Percentiles rank a stretch among this genome's conserved stretches.
phyloP scores from a whole-genome alignment of 768 basidiomycete genomes.

The Coprinellus aureogranulatus region DNA sequence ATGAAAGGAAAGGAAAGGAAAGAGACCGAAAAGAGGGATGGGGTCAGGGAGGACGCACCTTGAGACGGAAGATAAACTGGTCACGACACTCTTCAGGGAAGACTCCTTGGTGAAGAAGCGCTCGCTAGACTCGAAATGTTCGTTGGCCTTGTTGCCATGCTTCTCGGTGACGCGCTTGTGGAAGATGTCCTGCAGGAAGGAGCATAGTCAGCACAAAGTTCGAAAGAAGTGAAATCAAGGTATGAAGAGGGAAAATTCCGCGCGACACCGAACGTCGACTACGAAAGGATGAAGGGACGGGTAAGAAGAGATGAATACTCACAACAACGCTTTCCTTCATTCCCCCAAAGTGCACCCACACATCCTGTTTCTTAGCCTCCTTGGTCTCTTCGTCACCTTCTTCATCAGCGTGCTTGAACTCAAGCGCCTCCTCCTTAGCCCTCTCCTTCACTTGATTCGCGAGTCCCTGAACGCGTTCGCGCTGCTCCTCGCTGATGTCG shows the following conservation, averaged over 20 bases:
- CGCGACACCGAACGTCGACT: no score
- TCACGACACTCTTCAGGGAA: conserved; percentile 90
- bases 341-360: conserved; percentile 33
- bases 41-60: conserved; percentile 29
- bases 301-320: not conserved
- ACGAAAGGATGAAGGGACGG: no score
- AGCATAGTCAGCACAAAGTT: not conserved
- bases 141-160: conserved; percentile 56
- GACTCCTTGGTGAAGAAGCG: conserved; percentile 74
- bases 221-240: conserved; percentile 14
- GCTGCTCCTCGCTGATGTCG: conserved; percentile 14
- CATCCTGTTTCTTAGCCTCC: conserved; percentile 31
- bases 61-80: conserved; percentile 88
- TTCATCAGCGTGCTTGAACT: not conserved
- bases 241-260: not conserved
- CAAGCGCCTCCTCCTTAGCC: conserved; percentile 6
- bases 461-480: conserved; percentile 10
- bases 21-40: not conserved
- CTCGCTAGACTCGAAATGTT: conserved; percentile 57
- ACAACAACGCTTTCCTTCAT: conserved; percentile 24
- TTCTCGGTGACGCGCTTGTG: conserved; percentile 63
- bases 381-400: conserved; percentile 7
- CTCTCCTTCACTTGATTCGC: conserved; percentile 10
- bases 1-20: not conserved
- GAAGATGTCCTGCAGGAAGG: conserved; percentile 21